Evolutionary conservation across 306 rosid genomes (phyloP).

Genomic region (Gastrolobium villosum): DNA sequence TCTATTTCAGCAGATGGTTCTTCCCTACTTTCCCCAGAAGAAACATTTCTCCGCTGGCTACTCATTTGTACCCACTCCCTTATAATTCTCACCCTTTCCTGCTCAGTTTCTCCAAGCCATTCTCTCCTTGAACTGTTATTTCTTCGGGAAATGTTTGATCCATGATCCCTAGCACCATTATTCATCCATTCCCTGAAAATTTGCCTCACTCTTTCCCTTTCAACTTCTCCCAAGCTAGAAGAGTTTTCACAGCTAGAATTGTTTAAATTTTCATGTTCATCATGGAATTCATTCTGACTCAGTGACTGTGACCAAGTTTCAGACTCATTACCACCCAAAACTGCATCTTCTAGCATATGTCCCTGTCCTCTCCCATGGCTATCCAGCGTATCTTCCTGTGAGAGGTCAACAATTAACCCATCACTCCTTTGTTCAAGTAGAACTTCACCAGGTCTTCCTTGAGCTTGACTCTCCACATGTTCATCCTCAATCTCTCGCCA

Average conservation of each 20-base stretch:
- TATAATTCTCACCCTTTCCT: constrained; percentile 87
- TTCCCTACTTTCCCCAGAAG: constrained; percentile 68
- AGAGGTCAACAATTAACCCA: constrained; percentile 54
- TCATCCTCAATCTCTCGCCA: constrained; percentile 96
- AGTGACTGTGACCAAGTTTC: constrained; percentile 74
- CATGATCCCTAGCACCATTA: constrained; percentile 68
- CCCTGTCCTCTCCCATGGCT: constrained; percentile 53
- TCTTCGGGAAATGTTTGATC: constrained; percentile 61
- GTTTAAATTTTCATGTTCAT: constrained; percentile 68
- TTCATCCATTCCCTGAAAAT: constrained; percentile 92
- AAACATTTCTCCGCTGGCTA: constrained; percentile 72
- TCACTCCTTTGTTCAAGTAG: constrained; percentile 62
- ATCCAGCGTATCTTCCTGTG: constrained; percentile 48
- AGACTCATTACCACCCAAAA: constrained; percentile 67
- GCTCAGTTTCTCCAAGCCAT: constrained; percentile 96
- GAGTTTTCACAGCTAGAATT: constrained; percentile 70
- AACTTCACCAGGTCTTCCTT: constrained; percentile 66
- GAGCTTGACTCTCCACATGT: constrained; percentile 69
- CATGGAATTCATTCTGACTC: constrained; percentile 64
- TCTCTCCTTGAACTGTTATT: constrained; percentile 67
- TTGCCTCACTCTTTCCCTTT: constrained; percentile 94
- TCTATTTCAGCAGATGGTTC: constrained; percentile 71
- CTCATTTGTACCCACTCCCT: constrained; percentile 94
- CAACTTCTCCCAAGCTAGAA: constrained; percentile 80
- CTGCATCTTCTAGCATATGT: constrained; percentile 56